Evolutionary conservation across 164 flowering plant species (phyloP).

Genomic region (Vitis rupestris): DNA sequence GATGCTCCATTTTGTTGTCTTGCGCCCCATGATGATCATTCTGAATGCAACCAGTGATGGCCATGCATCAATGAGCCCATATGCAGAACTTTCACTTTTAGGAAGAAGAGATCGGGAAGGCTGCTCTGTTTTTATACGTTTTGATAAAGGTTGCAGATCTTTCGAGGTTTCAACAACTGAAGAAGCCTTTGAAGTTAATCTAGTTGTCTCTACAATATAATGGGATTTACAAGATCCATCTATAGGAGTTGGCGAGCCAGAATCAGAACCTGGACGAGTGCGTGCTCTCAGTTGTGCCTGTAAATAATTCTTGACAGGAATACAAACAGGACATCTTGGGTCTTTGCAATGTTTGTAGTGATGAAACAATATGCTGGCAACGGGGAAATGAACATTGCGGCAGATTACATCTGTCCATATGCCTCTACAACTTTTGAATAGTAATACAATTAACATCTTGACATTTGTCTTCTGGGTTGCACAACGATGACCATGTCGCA

Average conservation of each 20-base stretch:
- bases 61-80: too few relatives aligned
- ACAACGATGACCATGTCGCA: constrained; percentile 85
- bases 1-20: too few relatives aligned
- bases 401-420: too few relatives aligned
- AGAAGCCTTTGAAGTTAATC: constrained; percentile 22
- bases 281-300: constrained; percentile 26
- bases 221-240: constrained; percentile 32
- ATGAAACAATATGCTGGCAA: constrained; percentile 44
- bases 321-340: constrained; percentile 72
- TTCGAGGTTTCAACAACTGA: constrained; percentile 16
- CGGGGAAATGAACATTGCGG: constrained; percentile 37
- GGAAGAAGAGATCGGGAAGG: constrained; percentile 28
- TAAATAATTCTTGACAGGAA: constrained; percentile 48
- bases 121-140: constrained; percentile 63
- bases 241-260: neutral
- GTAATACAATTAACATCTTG: too few relatives aligned
- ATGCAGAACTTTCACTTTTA: constrained; percentile 28
- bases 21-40: too few relatives aligned
- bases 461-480: constrained; percentile 38
- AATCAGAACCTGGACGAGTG: constrained; percentile 26
- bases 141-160: constrained; percentile 41
- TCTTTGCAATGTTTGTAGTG: constrained; percentile 56
- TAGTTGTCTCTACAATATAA: constrained; percentile 30
- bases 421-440: too few relatives aligned
- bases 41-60: too few relatives aligned